A percentile compares a stretch with the other conserved stretches of the same genome.
Evolutionary conservation across 2,329 filamentous ascomycete species (phyloP).

Genomic region (Capronia epimyces): DNA sequence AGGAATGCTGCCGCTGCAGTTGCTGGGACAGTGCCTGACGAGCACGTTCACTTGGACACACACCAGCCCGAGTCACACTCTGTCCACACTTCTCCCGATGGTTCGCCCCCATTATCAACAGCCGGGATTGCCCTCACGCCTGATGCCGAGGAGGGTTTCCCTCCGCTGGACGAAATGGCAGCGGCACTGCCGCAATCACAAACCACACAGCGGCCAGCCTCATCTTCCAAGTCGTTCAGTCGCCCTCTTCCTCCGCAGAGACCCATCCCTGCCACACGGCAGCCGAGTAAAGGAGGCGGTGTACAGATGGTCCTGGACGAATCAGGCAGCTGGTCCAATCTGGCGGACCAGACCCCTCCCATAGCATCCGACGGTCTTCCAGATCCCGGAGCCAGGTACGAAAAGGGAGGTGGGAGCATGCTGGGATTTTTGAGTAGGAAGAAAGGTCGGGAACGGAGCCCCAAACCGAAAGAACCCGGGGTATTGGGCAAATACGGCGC

Average conservation of each 20-base stretch:
- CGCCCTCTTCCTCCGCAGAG: slow-evolving; percentile 35
- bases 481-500: slow-evolving; percentile 94
- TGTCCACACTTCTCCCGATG: slow-evolving; percentile 23
- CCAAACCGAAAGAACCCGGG: slow-evolving; percentile 88
- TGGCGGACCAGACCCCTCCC: slow-evolving; percentile 75
- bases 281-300: slow-evolving; percentile 72
- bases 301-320: slow-evolving; percentile 89
- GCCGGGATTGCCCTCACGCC: slow-evolving; percentile 9
- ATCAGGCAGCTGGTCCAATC: slow-evolving; percentile 82
- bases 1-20: slow-evolving; percentile 30
- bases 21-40: slow-evolving; percentile 21
- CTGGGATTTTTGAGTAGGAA: slow-evolving; percentile 85
- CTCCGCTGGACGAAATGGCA: slow-evolving; percentile 15
- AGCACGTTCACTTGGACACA: slow-evolving; percentile 18
- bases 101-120: slow-evolving; percentile 28
- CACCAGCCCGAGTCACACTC: slow-evolving; percentile 22
- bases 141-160: slow-evolving; percentile 14
- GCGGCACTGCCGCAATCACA: slow-evolving; percentile 18
- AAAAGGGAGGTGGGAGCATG: slow-evolving; percentile 59
- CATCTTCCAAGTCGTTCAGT: slow-evolving; percentile 35
- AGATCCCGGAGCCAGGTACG: slow-evolving; percentile 33
- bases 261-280: slow-evolving; percentile 54
- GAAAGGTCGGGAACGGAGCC: slow-evolving; percentile 83
- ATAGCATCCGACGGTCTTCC: background rate
- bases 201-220: slow-evolving; percentile 12